Conservation (phyloP, 2,329 filamentous ascomycete species). For the Clathrospora elynae region DNA sequence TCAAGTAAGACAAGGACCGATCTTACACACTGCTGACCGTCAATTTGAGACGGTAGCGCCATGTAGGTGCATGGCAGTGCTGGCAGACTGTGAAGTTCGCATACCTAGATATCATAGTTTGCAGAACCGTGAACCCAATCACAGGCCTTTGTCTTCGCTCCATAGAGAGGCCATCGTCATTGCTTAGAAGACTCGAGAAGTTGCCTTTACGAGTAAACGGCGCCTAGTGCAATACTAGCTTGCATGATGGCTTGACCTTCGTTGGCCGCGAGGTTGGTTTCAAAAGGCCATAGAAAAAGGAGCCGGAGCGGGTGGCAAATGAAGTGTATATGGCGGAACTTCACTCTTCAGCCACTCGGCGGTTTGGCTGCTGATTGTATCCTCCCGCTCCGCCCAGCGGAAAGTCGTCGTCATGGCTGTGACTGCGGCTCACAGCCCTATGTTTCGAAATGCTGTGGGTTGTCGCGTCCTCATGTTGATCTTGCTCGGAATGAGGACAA, state of each 20-base stretch:
- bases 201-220: slow-evolving; percentile 5
- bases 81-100: slow-evolving; percentile 18
- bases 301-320: slow-evolving; percentile 17
- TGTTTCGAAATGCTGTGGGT: slow-evolving; percentile 31
- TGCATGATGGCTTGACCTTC: slow-evolving; percentile 15
- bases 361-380: slow-evolving; percentile 6
- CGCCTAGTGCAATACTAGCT: slow-evolving; percentile 7
- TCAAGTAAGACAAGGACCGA: slow-evolving; percentile 7
- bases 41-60: slow-evolving; percentile 34
- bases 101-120: slow-evolving; percentile 16
- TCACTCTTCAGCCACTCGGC: slow-evolving; percentile 5
- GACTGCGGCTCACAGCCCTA: slow-evolving; percentile 24
- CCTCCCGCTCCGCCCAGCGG: slow-evolving; percentile 4
- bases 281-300: slow-evolving; percentile 12
- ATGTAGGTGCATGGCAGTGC: slow-evolving; percentile 9
- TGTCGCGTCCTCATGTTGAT: slow-evolving; percentile 31
- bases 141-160: slow-evolving; percentile 10
- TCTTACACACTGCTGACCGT: slow-evolving; percentile 6
- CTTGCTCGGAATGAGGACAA: slow-evolving; percentile 18
- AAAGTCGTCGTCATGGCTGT: slow-evolving; percentile 4
- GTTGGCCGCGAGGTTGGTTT: slow-evolving; percentile 11
- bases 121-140: slow-evolving; percentile 16
- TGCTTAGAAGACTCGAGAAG: slow-evolving; percentile 3
- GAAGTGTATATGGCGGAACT: slow-evolving; percentile 5
- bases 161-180: background rate